These are phyloP conservation scores for Diaporthe vexans DNA, from an alignment of 2,329 filamentous ascomycete species.

Conservation along the genomic window DNA sequence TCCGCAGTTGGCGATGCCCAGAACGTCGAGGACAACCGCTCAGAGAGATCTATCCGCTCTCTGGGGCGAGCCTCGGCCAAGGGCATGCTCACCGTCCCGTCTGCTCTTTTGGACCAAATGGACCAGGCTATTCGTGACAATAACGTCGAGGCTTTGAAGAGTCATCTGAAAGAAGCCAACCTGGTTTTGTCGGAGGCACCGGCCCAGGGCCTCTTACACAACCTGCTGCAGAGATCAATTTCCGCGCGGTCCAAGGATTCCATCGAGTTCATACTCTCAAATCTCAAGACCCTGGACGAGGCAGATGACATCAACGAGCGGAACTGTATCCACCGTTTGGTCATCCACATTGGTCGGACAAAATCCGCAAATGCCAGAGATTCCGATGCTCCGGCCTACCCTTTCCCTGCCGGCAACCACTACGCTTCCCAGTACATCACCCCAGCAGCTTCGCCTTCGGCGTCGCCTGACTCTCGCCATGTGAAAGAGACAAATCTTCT, in stretches of 20 bases:
- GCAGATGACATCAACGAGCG: slow-evolving; percentile 93
- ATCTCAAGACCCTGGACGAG: slow-evolving; percentile 82
- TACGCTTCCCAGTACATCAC: slow-evolving; percentile 82
- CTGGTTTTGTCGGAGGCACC: slow-evolving; percentile 65
- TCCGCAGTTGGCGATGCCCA: slow-evolving; percentile 84
- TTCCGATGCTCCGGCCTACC: slow-evolving; percentile 64
- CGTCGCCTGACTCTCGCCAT: slow-evolving; percentile 71
- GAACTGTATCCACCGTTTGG: slow-evolving; percentile 92
- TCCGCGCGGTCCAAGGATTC: slow-evolving; percentile 77
- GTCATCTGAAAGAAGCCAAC: slow-evolving; percentile 71
- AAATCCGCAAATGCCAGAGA: slow-evolving; percentile 63
- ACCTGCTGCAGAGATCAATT: slow-evolving; percentile 83
- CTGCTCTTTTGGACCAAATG: slow-evolving; percentile 76
- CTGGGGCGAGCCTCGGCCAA: slow-evolving; percentile 83
- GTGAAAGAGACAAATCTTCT: slow-evolving; percentile 73
- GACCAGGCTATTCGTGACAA: slow-evolving; percentile 81
- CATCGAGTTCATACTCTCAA: slow-evolving; percentile 78
- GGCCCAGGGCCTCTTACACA: slow-evolving; percentile 79
- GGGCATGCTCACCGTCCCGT: slow-evolving; percentile 79
- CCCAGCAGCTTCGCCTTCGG: slow-evolving; percentile 78
- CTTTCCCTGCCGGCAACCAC: slow-evolving; percentile 64
- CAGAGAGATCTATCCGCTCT: slow-evolving; percentile 81
- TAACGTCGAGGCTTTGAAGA: slow-evolving; percentile 69
- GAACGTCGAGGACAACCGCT: slow-evolving; percentile 80
- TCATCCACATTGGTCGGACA: slow-evolving; percentile 92